Conservation (phyloP, 2,329 filamentous ascomycete species). For the Neofusicoccum laricinum region DNA sequence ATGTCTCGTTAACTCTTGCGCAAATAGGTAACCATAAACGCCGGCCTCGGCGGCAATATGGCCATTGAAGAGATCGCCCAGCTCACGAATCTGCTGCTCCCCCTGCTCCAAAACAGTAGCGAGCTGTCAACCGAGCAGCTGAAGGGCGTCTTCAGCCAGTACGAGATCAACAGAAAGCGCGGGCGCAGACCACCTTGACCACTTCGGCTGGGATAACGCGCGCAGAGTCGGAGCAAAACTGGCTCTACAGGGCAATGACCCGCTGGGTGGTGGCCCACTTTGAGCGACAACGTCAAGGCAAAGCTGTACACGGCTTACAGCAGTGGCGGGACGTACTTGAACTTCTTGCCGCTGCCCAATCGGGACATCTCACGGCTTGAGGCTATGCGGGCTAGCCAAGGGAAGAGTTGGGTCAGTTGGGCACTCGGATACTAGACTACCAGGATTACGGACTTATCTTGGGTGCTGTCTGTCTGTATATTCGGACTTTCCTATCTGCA, state of each 20-base stretch:
- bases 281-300: background rate
- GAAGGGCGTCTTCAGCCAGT: background rate
- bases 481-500: too few relatives aligned
- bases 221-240: background rate
- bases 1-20: background rate
- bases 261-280: background rate
- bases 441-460: too few relatives aligned
- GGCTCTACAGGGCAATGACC: background rate
- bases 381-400: background rate
- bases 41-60: constrained; percentile 1
- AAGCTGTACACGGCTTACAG: background rate
- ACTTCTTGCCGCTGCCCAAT: background rate
- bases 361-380: background rate
- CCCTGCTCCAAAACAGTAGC: background rate
- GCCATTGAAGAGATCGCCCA: background rate
- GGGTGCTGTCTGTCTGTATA: too few relatives aligned
- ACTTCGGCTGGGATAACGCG: background rate
- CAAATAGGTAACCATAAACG: background rate
- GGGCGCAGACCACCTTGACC: background rate
- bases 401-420: background rate
- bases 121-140: background rate
- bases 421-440: background rate
- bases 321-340: background rate
- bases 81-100: background rate
- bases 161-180: background rate